phyloP scores from a whole-genome alignment of 2,329 filamentous ascomycete genomes.

The Calycina herbarum region DNA sequence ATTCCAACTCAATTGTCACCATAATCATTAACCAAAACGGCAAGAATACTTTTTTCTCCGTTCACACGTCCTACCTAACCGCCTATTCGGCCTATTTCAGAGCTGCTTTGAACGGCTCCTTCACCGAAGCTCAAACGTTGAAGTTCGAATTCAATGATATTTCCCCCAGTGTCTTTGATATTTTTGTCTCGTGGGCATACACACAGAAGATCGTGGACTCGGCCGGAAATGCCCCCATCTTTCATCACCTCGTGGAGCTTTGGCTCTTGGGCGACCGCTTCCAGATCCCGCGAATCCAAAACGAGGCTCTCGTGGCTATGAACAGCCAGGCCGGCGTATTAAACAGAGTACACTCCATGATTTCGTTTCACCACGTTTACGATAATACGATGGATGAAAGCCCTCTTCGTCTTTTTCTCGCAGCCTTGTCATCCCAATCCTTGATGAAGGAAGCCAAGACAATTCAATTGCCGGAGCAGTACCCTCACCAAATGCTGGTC shows the following conservation, averaged over 20 bases:
- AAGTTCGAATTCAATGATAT: background rate
- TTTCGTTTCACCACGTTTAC: background rate
- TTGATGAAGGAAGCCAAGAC: background rate
- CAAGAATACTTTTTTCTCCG: background rate
- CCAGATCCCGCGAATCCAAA: slow-evolving; percentile 4
- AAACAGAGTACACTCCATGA: background rate
- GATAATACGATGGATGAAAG: slow-evolving; percentile 8
- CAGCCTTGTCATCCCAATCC: background rate
- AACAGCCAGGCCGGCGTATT: background rate
- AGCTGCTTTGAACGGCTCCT: slow-evolving; percentile 14
- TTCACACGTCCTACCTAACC: slow-evolving; percentile 19
- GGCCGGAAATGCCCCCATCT: background rate
- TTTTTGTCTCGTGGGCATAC: slow-evolving; percentile 3
- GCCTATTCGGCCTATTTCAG: slow-evolving; percentile 20
- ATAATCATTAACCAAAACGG: background rate
- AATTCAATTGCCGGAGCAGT: background rate
- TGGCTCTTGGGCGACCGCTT: slow-evolving; percentile 5
- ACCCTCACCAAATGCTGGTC: slow-evolving; percentile 7
- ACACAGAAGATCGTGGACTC: background rate
- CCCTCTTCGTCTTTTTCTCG: slow-evolving; percentile 10
- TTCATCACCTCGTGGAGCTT: background rate
- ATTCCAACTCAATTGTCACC: slow-evolving; percentile 1
- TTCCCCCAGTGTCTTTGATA: background rate
- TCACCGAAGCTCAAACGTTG: background rate
- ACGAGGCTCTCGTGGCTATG: slow-evolving; percentile 5